phyloP scores from a whole-genome alignment of 2,329 filamentous ascomycete genomes.

The Epichloe elymi region DNA sequence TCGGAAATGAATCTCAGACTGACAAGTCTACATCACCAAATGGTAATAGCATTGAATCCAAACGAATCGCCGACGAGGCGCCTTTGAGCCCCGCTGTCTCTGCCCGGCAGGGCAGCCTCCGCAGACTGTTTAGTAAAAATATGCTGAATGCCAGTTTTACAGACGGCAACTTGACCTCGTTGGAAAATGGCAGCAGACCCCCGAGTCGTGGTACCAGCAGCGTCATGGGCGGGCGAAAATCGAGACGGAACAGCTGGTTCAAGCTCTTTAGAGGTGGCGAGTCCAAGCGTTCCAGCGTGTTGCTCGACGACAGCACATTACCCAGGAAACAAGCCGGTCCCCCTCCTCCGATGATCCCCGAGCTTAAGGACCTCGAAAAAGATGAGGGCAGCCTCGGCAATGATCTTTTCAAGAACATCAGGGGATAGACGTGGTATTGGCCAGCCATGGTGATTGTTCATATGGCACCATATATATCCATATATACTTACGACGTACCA shows the following conservation, averaged over 20 bases:
- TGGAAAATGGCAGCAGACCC: conserved; percentile 31
- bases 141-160: conserved; percentile 40
- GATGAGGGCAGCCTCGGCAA: conserved; percentile 33
- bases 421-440: conserved; percentile 21
- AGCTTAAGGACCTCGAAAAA: conserved; percentile 38
- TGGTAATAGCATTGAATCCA: conserved; percentile 32
- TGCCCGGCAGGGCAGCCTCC: conserved; percentile 40
- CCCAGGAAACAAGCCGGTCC: conserved; percentile 30
- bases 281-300: conserved; percentile 27
- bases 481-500: not conserved
- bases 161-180: conserved; percentile 33
- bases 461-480: not conserved
- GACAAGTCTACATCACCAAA: conserved; percentile 13
- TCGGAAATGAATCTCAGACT: not conserved
- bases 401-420: conserved; percentile 48
- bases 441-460: not conserved
- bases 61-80: conserved; percentile 35
- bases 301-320: conserved; percentile 24
- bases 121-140: conserved; percentile 42
- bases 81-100: conserved; percentile 40
- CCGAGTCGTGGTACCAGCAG: conserved; percentile 37
- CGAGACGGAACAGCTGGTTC: conserved; percentile 47
- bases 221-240: conserved; percentile 37
- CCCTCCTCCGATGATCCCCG: conserved; percentile 48
- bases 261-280: conserved; percentile 34